A percentile compares a stretch with the other conserved stretches of the same genome.
phyloP scores from a whole-genome alignment of 495 filamentous ascomycete genomes.

The Penicillium diatomitis region DNA sequence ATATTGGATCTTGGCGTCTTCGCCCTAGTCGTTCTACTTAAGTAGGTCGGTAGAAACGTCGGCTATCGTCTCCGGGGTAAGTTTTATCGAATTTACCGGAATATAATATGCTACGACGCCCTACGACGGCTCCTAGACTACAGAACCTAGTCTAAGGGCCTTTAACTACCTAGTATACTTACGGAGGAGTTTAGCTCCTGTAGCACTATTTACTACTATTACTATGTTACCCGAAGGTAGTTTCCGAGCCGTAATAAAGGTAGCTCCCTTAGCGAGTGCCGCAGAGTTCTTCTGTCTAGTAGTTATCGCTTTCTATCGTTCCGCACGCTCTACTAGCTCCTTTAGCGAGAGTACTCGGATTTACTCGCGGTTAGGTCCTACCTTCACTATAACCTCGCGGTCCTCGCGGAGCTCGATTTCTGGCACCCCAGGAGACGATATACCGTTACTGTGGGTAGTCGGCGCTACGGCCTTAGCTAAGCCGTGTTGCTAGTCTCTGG shows the following conservation, averaged over 20 bases:
- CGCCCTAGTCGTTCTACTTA: too few species aligned
- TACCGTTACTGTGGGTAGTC: not conserved
- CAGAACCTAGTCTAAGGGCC: not conserved
- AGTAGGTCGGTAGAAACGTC: too few species aligned
- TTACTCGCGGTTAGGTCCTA: not conserved
- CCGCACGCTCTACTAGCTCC: not conserved
- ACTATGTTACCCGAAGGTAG: not conserved
- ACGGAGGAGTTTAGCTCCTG: not conserved
- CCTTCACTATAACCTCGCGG: not conserved
- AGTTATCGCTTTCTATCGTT: not conserved
- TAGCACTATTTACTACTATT: not conserved
- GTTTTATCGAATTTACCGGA: not conserved
- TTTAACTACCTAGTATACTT: not conserved
- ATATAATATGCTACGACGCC: not conserved
- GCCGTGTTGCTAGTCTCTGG: too few species aligned
- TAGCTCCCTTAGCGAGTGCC: not conserved
- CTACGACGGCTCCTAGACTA: not conserved
- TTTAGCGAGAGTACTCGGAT: not conserved
- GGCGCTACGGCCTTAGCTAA: not conserved
- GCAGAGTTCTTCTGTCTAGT: not conserved
- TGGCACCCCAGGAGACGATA: not conserved
- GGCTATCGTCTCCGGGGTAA: not conserved
- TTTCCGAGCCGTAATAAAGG: not conserved
- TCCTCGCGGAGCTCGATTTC: constrained; percentile 2
- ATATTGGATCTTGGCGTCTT: constrained; percentile 1